A percentile compares a stretch with the other conserved stretches of the same genome.
Evolutionary conservation across 2,329 filamentous ascomycete genomes (phyloP).

Genomic region (Biscogniauxia sp.): DNA sequence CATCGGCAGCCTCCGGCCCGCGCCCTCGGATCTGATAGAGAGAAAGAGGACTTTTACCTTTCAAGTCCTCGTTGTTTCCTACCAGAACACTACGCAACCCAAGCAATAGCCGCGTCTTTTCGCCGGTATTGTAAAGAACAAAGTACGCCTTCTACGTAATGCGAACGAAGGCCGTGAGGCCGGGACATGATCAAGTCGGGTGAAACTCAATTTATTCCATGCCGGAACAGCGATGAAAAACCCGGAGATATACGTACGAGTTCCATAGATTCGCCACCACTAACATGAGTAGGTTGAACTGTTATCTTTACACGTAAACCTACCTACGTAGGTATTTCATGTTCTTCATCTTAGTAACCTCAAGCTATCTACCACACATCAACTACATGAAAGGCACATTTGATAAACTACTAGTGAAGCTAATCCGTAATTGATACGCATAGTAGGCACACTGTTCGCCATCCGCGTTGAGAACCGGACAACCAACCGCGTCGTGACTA

Average conservation of each 20-base stretch:
- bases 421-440: too few relatives aligned
- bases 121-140: not conserved
- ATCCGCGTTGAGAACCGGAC: too few relatives aligned
- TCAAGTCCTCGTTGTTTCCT: not conserved
- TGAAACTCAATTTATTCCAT: not conserved
- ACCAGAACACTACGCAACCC: not conserved
- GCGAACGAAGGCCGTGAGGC: not conserved
- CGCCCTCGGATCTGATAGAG: not conserved
- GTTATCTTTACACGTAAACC: not conserved
- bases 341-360: too few relatives aligned
- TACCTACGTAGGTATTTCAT: too few relatives aligned
- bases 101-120: not conserved
- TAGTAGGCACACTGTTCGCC: too few relatives aligned
- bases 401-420: too few relatives aligned
- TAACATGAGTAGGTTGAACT: not conserved
- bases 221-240: not conserved
- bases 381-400: too few relatives aligned
- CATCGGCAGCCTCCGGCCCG: not conserved
- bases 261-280: not conserved
- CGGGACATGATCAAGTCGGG: not conserved
- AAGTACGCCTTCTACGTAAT: not conserved
- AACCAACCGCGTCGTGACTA: too few relatives aligned
- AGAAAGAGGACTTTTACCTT: not conserved
- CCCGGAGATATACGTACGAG: not conserved
- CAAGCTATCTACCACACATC: too few relatives aligned